Evolutionary conservation across 768 basidiomycete genomes (phyloP), one percentile per base, ranked within the genome.

Genomic region (Inosperma sp.): DNA sequence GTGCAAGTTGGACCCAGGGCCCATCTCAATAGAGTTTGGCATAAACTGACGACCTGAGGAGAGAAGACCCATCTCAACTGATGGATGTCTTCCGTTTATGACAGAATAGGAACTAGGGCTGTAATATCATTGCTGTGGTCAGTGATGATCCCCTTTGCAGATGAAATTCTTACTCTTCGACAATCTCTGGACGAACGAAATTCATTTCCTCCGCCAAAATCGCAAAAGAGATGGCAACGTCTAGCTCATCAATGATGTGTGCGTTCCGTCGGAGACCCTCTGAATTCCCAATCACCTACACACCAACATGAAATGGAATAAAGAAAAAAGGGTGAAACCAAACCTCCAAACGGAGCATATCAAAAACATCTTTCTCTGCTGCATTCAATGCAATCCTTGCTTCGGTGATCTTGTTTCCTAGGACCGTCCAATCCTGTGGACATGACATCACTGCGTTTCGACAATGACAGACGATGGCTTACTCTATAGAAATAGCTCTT

Each of bases 11-110:
- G 84, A 82, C 10, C 68, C 59, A 1, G 81, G 71, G 3, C 71
- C 71, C 60, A 98, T 74, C 13, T 71, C 57, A 17, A 93, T 75
- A 2, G 85, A 84, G 65, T 98, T 98, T 0, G 93, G 84, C 1
- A 83, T 89, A 65, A 95, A 98, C 10, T 78, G 72, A 23, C 93
- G 82, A 19, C 86, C 86, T 1, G 80, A 72, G 0, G 74, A 75
- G 35, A 93, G 70, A 4, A 98, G 76, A 12, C 92, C 91, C 5
- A 91, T 75, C 70, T 97, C 95, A 9, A 98, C 94, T 1, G 91
- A 86, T 0, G 93, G 93, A 71, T 98, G 94, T 21, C 94, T 83
- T 14, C 93, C 94, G 58, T 89, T 82, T 7, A 71, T 68, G 25
- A 96, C 83, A 9, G 83, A 66, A 59, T 88, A 87, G 0, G 76